A percentile compares a stretch with the other conserved stretches of the same genome.
Conservation (phyloP, 1,284 basidiomycete species). For the Microbotryum saponariae region DNA sequence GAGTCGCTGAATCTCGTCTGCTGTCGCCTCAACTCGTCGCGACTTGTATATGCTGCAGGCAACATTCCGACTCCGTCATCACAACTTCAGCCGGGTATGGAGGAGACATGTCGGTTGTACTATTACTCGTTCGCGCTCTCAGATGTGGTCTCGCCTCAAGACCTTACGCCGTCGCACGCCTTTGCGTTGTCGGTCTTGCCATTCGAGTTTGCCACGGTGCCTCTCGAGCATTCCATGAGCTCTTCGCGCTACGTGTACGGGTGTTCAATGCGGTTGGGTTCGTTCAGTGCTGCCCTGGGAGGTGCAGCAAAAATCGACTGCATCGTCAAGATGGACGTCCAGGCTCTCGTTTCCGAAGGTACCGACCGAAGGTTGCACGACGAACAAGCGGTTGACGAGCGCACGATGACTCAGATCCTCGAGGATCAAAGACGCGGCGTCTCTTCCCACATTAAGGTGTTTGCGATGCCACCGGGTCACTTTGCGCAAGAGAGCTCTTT, state of each 20-base stretch:
- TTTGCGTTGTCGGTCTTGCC: conserved; percentile 47
- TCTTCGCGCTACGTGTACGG: conserved; percentile 45
- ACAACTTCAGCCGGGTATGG: conserved; percentile 37
- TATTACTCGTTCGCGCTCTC: conserved; percentile 44
- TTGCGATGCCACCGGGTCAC: conserved; percentile 43
- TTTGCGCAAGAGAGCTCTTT: conserved; percentile 47
- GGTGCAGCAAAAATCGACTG: conserved; percentile 48
- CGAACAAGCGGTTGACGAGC: conserved; percentile 40
- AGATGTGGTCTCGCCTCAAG: conserved; percentile 7
- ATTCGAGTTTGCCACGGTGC: conserved; percentile 47
- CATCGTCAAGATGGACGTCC: conserved; percentile 46
- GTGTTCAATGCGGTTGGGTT: conserved; percentile 42
- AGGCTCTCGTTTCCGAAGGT: conserved; percentile 40
- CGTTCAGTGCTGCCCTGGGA: conserved; percentile 47
- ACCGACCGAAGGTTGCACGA: conserved; percentile 33
- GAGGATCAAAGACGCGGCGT: conserved; percentile 32
- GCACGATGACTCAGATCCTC: conserved; percentile 42
- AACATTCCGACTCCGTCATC: conserved; percentile 39
- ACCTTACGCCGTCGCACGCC: conserved; percentile 36
- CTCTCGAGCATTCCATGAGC: conserved; percentile 40
- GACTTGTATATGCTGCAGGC: conserved; percentile 47
- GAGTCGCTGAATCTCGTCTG: conserved; percentile 43
- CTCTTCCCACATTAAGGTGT: conserved; percentile 39
- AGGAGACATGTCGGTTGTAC: conserved; percentile 46
- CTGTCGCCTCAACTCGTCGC: conserved; percentile 46